These are phyloP conservation scores for Plasmodium berghei DNA, from an alignment of 169 alveolate genomes.

Conservation along the genomic window DNA sequence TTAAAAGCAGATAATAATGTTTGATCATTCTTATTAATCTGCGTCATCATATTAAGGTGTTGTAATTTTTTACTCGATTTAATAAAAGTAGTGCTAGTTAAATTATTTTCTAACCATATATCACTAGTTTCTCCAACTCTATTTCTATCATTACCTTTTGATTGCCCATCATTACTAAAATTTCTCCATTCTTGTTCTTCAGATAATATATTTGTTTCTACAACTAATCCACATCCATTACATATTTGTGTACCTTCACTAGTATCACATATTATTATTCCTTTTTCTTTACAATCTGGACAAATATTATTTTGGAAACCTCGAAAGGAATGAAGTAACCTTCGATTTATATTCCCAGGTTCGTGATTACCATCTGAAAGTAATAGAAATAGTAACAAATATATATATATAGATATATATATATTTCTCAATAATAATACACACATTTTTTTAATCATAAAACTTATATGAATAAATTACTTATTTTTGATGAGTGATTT, in stretches of 20 bases:
- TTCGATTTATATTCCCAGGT: conserved; percentile 22
- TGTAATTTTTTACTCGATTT: conserved; percentile 88
- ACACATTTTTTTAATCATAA: neutral
- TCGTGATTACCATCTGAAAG: conserved; percentile 5
- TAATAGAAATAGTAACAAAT: neutral
- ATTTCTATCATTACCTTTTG: conserved; percentile 84
- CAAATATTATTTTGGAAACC: conserved; percentile 65
- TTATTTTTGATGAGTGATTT: conserved; percentile 7
- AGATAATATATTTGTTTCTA: conserved; percentile 87
- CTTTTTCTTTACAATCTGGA: conserved; percentile 86
- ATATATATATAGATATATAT: neutral
- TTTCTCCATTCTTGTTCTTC: conserved; percentile 94
- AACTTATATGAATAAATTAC: neutral
- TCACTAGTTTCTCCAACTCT: conserved; percentile 92
- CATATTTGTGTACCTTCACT: conserved; percentile 92
- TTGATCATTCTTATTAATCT: conserved; percentile 82
- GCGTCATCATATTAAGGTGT: conserved; percentile 83
- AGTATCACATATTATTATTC: conserved; percentile 85
- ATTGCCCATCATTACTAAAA: conserved; percentile 85
- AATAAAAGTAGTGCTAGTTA: conserved; percentile 89
- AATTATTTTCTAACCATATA: conserved; percentile 90
- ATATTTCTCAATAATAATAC: neutral
- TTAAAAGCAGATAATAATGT: conserved; percentile 85
- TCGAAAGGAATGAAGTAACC: conserved; percentile 65
- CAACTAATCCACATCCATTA: conserved; percentile 88